Evolutionary conservation across 1,139 yeast genomes (phyloP), one percentile per base, ranked within the genome.

Genomic region (Debaryomycetaceae sp.): DNA sequence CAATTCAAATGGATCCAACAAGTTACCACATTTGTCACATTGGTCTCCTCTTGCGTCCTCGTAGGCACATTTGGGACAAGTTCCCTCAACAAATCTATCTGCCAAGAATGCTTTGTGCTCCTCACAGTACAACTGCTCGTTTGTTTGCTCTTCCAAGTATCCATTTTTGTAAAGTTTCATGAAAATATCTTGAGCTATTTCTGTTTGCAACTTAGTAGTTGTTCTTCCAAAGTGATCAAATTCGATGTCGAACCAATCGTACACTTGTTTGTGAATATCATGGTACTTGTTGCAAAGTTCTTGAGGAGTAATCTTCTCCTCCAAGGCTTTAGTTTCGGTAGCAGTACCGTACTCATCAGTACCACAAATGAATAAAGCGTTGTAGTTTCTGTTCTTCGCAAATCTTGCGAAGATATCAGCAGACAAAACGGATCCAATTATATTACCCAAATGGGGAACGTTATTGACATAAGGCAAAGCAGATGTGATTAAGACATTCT

Each of bases 311-410:
- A 87, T 83, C 34, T 85, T 83, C 58, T 92, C 98, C 64, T 92
- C 98, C 43, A 92, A 71, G 8, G 98, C 98, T 67, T 92, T 92
- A 30, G 98, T 94, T 65, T 92, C 99, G 18, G 98, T 92, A 38
- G 99, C 99, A 46, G 99, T 92, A 61, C 99, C 99, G 61, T 92
- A 94, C 67, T 92, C 99, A 61, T 92, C 99, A 30, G 98, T 94
- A 67, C 99, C 99, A 67, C 98, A 89, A 44, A 92, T 68, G 56
- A 72, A 92, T 46, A 92, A 69, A 17, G 96, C 75, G 60, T 91
- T 92, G 70, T 85, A 83, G 63, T 89, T 87, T 70, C 97, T 81
- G 51, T 85, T 82, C 64, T 89, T 91, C 58, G 87, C 81, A 65
- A 87, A 92, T 61, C 98, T 82, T 41, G 98, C 78, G 67, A 79